A percentile compares a stretch with the other conserved stretches of the same genome.
Conservation (phyloP, 805 yeast species). For the Clavispora phyllophila region DNA sequence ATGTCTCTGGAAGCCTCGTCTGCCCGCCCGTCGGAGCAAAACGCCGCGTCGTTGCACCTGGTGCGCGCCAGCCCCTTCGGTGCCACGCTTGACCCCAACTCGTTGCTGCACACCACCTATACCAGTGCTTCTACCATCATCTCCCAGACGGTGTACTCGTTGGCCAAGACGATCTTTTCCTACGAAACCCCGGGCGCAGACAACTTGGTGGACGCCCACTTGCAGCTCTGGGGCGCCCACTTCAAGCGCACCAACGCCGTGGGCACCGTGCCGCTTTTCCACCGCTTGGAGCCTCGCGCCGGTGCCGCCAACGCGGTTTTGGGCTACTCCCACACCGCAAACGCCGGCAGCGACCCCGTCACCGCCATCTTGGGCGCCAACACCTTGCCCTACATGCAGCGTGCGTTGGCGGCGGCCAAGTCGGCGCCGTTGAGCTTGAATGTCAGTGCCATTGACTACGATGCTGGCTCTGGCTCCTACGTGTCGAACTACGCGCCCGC, state of each 20-base stretch:
- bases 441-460: conserved; percentile 74
- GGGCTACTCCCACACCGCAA: conserved; percentile 46
- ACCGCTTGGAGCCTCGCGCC: conserved; percentile 64
- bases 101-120: conserved; percentile 44
- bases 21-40: conserved; percentile 1
- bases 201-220: conserved; percentile 53
- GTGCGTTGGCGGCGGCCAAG: conserved; percentile 39
- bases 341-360: conserved; percentile 22
- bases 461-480: conserved; percentile 45
- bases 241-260: conserved; percentile 46
- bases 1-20: not conserved
- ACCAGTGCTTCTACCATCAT: conserved; percentile 53
- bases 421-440: conserved; percentile 61
- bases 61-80: conserved; percentile 49
- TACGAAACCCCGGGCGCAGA: conserved; percentile 65
- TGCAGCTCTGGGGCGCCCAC: conserved; percentile 55
- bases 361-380: conserved; percentile 60
- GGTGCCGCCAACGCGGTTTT: conserved; percentile 80
- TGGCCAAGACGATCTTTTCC: conserved; percentile 54
- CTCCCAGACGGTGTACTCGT: conserved; percentile 49
- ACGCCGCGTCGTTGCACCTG: conserved; percentile 7
- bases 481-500: conserved; percentile 62
- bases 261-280: conserved; percentile 57
- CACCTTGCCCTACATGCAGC: conserved; percentile 64
- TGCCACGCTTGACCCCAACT: conserved; percentile 50